phyloP scores from a whole-genome alignment of 116 monocot species.

The Papilionanthe hybrid region DNA sequence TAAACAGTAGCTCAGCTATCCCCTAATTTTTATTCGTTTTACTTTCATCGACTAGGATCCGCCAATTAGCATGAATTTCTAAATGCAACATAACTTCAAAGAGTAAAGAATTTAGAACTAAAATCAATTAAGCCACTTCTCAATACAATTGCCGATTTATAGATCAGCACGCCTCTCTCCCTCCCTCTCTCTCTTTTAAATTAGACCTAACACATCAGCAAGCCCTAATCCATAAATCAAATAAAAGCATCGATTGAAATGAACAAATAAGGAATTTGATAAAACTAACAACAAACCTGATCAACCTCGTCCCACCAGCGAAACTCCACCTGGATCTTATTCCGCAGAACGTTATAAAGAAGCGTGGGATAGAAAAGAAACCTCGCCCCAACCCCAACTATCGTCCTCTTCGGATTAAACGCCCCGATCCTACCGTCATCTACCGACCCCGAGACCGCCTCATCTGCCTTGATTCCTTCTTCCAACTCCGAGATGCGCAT shows the following conservation, averaged over 20 bases:
- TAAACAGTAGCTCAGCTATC: no score
- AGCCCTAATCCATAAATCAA: conserved; percentile 2
- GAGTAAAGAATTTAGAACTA: no score
- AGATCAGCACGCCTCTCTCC: background rate
- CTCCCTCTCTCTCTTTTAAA: background rate
- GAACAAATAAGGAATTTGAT: background rate
- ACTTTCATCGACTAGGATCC: no score
- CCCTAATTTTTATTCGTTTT: no score
- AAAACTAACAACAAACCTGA: conserved; percentile 41
- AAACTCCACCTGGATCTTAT: conserved; percentile 62
- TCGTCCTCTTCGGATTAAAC: conserved; percentile 47
- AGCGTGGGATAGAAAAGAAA: conserved; percentile 86
- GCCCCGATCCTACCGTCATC: conserved; percentile 11
- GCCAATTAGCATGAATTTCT: background rate
- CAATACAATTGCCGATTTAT: background rate
- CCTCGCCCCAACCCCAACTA: conserved; percentile 78
- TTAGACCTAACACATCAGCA: background rate
- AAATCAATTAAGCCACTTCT: background rate
- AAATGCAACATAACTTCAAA: background rate
- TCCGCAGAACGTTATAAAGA: conserved; percentile 71
- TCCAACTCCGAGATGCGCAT: conserved; percentile 74
- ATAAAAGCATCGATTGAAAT: conserved; percentile 3
- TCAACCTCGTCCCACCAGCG: conserved; percentile 90
- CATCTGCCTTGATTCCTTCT: conserved; percentile 28
- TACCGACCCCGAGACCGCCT: background rate